Conservation (phyloP, 495 filamentous ascomycete species). For the Corynascus novoguineensis region DNA sequence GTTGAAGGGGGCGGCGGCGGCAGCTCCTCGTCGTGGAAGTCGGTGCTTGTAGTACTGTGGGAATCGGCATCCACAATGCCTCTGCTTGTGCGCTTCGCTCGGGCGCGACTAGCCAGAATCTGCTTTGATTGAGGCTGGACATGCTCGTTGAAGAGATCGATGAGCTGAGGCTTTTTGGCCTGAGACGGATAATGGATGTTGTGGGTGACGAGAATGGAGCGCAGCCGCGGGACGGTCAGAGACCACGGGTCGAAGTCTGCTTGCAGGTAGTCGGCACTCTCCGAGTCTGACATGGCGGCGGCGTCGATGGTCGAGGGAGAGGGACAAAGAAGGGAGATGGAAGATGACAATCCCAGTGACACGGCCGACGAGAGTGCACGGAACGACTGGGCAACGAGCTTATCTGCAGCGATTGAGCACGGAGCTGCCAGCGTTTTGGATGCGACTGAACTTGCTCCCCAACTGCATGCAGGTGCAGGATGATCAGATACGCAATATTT, state of each 20-base stretch:
- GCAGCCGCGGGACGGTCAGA: slow-evolving; percentile 78
- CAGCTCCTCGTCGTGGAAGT: slow-evolving; percentile 41
- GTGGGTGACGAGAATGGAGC: slow-evolving; percentile 83
- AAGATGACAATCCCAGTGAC: not conserved
- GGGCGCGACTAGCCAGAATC: slow-evolving; percentile 64
- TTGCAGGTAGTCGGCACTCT: slow-evolving; percentile 74
- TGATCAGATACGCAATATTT: too few relatives aligned
- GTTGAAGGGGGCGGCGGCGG: slow-evolving; percentile 39
- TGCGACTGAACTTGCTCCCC: too few relatives aligned
- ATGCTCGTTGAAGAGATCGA: slow-evolving; percentile 75
- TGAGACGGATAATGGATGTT: slow-evolving; percentile 72
- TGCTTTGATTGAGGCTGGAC: slow-evolving; percentile 71
- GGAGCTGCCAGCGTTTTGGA: not conserved
- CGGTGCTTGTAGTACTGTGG: slow-evolving; percentile 37
- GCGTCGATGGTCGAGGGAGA: not conserved
- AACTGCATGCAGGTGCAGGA: too few relatives aligned
- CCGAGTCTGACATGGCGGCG: slow-evolving; percentile 54
- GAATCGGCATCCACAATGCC: slow-evolving; percentile 78
- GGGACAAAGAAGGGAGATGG: not conserved
- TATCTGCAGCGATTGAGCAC: not conserved
- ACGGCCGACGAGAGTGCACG: not conserved
- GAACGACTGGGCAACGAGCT: not conserved
- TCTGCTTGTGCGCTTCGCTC: slow-evolving; percentile 70
- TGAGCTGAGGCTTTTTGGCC: slow-evolving; percentile 81
- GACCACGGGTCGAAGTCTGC: slow-evolving; percentile 75